phyloP scores from a whole-genome alignment of 163 green algal species.

The Prototheca wickerhamii region DNA sequence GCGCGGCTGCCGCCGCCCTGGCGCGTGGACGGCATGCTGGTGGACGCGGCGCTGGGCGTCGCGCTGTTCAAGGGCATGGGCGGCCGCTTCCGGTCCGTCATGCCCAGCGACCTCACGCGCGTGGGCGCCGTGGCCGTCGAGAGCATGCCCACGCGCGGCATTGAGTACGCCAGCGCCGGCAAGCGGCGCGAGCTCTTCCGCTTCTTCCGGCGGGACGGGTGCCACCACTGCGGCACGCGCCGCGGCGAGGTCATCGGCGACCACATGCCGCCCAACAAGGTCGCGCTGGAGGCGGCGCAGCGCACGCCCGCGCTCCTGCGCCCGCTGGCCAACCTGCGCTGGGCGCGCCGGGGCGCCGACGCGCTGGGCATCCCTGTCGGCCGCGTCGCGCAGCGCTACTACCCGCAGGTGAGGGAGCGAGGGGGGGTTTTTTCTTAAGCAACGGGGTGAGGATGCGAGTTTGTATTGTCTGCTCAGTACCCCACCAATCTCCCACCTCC shows the following conservation, averaged over 20 bases:
- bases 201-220: conserved; percentile 58
- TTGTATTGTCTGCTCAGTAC: not conserved
- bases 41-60: conserved; percentile 49
- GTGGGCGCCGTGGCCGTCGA: conserved; percentile 58
- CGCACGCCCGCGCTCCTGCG: not conserved
- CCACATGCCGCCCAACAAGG: conserved; percentile 81
- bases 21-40: conserved; percentile 7
- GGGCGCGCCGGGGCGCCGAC: not conserved
- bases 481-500: not conserved
- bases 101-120: conserved; percentile 54
- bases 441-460: conserved; percentile 1
- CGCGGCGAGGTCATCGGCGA: conserved; percentile 54
- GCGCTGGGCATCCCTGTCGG: conserved; percentile 6
- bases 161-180: conserved; percentile 45
- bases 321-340: not conserved
- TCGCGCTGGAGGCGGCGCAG: conserved; percentile 20
- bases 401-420: conserved; percentile 9
- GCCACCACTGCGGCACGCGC: conserved; percentile 63
- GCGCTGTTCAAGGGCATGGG: conserved; percentile 56
- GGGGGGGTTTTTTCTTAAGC: too few relatives aligned
- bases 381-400: conserved; percentile 17
- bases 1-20: not conserved
- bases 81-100: conserved; percentile 53
- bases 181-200: conserved; percentile 46
- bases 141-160: conserved; percentile 48